These are phyloP conservation scores for Insectozyma bohioensis DNA, from an alignment of 1,139 yeast genomes.

Conservation along the genomic window DNA sequence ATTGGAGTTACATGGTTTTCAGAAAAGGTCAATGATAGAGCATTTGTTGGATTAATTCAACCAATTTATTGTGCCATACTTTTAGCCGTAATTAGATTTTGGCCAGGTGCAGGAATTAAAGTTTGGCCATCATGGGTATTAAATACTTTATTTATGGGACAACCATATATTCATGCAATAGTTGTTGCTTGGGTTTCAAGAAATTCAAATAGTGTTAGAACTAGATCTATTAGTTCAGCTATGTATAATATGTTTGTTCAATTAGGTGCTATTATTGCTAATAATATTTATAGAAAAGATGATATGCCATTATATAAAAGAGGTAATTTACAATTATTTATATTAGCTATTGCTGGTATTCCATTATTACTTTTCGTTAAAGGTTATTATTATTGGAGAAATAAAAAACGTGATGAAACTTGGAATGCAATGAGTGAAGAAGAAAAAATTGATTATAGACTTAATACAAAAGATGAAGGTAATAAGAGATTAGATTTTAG, in stretches of 20 bases:
- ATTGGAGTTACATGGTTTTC: conserved; percentile 38
- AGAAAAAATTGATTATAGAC: conserved; percentile 46
- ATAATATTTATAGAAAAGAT: conserved; percentile 53
- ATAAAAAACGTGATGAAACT: conserved; percentile 37
- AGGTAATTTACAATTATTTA: conserved; percentile 43
- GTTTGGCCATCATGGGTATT: conserved; percentile 56
- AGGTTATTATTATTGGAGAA: conserved; percentile 47
- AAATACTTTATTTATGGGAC: conserved; percentile 46
- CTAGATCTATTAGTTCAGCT: conserved; percentile 48
- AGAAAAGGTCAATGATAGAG: conserved; percentile 35
- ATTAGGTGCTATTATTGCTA: conserved; percentile 48
- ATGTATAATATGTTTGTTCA: conserved; percentile 64
- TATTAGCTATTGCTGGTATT: conserved; percentile 16
- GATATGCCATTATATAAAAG: conserved; percentile 59
- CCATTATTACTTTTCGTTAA: conserved; percentile 25
- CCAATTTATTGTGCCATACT: conserved; percentile 41
- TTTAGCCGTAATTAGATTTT: conserved; percentile 44
- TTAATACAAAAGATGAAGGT: conserved; percentile 48
- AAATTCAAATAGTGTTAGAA: conserved; percentile 57
- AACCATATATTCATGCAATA: conserved; percentile 52
- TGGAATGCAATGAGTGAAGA: conserved; percentile 52
- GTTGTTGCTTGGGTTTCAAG: conserved; percentile 60
- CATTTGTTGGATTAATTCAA: conserved; percentile 29
- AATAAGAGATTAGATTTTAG: conserved; percentile 56
- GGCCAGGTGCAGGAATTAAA: conserved; percentile 47